These are phyloP conservation scores for Dissoconium aciculare DNA, from an alignment of 2,329 filamentous ascomycete genomes.

Conservation along the genomic window DNA sequence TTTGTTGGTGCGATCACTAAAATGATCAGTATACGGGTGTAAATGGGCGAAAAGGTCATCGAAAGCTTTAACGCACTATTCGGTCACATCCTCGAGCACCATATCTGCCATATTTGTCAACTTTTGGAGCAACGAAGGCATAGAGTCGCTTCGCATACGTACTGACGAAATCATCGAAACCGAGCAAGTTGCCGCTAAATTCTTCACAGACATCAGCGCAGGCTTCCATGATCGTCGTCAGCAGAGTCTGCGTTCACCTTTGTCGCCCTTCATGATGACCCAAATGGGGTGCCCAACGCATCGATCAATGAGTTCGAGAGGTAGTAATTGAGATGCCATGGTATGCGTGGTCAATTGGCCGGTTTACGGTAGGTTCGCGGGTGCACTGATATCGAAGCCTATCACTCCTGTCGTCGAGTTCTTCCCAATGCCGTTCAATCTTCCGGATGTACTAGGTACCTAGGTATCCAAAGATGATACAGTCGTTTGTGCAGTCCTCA, in stretches of 20 bases:
- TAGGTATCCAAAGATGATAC: too few relatives aligned
- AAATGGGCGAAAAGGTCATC: slow-evolving; percentile 20
- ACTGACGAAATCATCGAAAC: slow-evolving; percentile 99
- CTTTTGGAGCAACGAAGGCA: too few relatives aligned
- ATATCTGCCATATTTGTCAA: too few relatives aligned
- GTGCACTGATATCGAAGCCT: too few relatives aligned
- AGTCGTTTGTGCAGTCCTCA: too few relatives aligned
- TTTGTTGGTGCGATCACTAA: not conserved
- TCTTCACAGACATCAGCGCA: slow-evolving; percentile 40
- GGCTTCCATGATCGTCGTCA: slow-evolving; percentile 2
- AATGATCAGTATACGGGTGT: not conserved
- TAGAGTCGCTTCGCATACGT: too few relatives aligned
- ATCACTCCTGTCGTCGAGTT: too few relatives aligned
- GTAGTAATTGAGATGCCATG: slow-evolving; percentile 24
- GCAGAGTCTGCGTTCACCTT: slow-evolving; percentile 45
- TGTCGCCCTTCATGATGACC: slow-evolving; percentile 99
- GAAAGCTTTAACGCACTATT: slow-evolving; percentile 50
- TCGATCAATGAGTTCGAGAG: slow-evolving; percentile 83
- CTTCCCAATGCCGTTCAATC: too few relatives aligned
- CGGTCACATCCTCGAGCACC: slow-evolving; percentile 93
- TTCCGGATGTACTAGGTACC: too few relatives aligned
- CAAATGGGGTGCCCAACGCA: slow-evolving; percentile 95
- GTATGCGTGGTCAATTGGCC: too few relatives aligned
- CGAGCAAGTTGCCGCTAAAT: slow-evolving; percentile 84
- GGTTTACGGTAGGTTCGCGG: too few relatives aligned